Conservation (phyloP, 148 eudicot genomes). For the Camellia japonica region DNA sequence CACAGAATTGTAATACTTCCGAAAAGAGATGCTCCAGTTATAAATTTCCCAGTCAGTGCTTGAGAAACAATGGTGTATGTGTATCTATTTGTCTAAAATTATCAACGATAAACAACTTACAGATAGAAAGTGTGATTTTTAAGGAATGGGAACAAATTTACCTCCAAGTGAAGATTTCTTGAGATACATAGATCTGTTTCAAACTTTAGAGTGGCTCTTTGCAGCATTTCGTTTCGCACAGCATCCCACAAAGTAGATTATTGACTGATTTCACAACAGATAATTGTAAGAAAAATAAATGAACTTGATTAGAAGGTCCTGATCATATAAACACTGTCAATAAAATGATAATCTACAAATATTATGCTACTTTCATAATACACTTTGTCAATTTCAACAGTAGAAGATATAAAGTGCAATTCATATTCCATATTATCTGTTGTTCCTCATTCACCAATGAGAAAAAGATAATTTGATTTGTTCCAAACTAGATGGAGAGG, state of each 20-base stretch:
- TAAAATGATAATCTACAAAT: too few relatives aligned
- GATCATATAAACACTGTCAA: not conserved
- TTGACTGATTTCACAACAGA: slow-evolving; percentile 37
- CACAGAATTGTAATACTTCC: not conserved
- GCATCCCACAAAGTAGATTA: slow-evolving; percentile 86
- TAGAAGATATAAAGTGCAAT: too few relatives aligned
- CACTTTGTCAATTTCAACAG: too few relatives aligned
- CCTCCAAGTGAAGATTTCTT: not conserved
- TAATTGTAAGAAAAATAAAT: not conserved
- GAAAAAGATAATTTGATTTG: not conserved
- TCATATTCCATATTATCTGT: not conserved
- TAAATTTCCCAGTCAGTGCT: not conserved
- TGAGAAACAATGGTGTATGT: not conserved
- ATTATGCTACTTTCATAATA: too few relatives aligned
- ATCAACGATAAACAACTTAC: not conserved
- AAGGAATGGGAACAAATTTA: slow-evolving; percentile 1
- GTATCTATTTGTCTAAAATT: not conserved
- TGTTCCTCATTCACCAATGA: not conserved
- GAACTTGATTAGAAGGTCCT: not conserved
- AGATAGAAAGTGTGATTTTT: not conserved
- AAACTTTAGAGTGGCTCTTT: slow-evolving; percentile 46
- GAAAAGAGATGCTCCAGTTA: not conserved
- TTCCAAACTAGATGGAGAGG: not conserved
- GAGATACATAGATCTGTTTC: slow-evolving; percentile 15
- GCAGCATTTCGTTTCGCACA: slow-evolving; percentile 78